A percentile compares a stretch with the other conserved stretches of the same genome.
These are phyloP conservation scores for Cladosporium sp. DNA, from an alignment of 2,329 filamentous ascomycete genomes.

Conservation along the genomic window DNA sequence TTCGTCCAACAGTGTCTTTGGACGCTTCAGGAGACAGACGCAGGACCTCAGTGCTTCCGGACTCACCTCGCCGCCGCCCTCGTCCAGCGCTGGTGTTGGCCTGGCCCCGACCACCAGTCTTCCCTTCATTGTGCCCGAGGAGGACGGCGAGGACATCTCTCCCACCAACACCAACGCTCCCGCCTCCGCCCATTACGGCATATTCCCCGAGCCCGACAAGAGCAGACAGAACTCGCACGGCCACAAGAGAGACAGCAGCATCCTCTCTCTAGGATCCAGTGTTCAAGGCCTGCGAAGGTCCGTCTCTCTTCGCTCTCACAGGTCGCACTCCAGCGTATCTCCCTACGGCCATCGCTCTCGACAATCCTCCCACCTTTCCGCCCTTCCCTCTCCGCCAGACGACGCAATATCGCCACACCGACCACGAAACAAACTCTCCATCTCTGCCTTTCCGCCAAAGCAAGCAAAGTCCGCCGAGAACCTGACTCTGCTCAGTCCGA, in stretches of 20 bases:
- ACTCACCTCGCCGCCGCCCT: slow-evolving; percentile 4
- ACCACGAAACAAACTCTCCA: slow-evolving; percentile 29
- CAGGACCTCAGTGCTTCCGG: not conserved
- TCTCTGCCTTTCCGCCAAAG: slow-evolving; percentile 5
- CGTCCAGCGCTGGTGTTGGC: not conserved
- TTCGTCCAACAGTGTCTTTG: slow-evolving; percentile 10
- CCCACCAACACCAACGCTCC: not conserved
- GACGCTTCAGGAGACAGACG: slow-evolving; percentile 13
- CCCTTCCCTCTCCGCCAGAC: slow-evolving; percentile 23
- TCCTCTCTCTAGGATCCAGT: slow-evolving; percentile 22
- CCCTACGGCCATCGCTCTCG: slow-evolving; percentile 19
- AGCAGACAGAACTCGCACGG: slow-evolving; percentile 6
- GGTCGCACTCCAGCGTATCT: slow-evolving; percentile 22
- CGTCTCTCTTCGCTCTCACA: slow-evolving; percentile 38
- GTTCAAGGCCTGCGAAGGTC: slow-evolving; percentile 36
- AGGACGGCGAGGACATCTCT: not conserved
- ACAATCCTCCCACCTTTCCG: slow-evolving; percentile 30
- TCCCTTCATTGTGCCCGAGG: not conserved
- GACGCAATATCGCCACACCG: slow-evolving; percentile 23
- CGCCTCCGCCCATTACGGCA: not conserved
- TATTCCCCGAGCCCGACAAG: slow-evolving; percentile 8
- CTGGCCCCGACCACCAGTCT: slow-evolving; percentile 6
- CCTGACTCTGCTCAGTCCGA: slow-evolving; percentile 9
- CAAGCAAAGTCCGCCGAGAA: slow-evolving; percentile 12
- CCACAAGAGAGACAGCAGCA: slow-evolving; percentile 23